phyloP scores from a whole-genome alignment of 345 rosid species.

The Aethionema arabicum region DNA sequence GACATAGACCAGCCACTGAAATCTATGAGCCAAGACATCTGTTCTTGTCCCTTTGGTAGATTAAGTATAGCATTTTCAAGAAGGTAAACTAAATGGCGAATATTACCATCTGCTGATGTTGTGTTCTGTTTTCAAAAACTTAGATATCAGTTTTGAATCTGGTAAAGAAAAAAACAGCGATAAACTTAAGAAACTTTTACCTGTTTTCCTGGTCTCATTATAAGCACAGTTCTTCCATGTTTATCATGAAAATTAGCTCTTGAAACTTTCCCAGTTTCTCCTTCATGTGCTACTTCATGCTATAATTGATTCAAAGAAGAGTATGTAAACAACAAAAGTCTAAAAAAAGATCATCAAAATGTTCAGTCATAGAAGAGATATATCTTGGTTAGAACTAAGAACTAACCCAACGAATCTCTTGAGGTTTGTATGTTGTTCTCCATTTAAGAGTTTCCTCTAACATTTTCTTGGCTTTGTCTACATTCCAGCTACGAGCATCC shows the following conservation, averaged over 20 bases:
- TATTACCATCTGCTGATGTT: constrained; percentile 61
- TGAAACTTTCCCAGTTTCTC: constrained; percentile 85
- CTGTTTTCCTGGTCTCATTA: constrained; percentile 91
- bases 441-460: constrained; percentile 78
- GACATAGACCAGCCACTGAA: constrained; percentile 82
- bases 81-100: constrained; percentile 79
- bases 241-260: constrained; percentile 79
- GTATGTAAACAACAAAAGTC: background rate
- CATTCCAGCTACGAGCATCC: constrained; percentile 84
- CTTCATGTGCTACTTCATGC: constrained; percentile 86
- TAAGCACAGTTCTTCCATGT: constrained; percentile 78
- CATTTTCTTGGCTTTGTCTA: constrained; percentile 79
- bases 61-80: constrained; percentile 82
- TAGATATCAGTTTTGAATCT: background rate
- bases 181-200: constrained; percentile 33
- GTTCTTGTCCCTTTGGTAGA: constrained; percentile 80
- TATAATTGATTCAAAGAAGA: constrained; percentile 30
- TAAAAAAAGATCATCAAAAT: background rate
- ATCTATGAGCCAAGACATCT: constrained; percentile 90
- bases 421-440: constrained; percentile 87
- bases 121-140: constrained; percentile 56
- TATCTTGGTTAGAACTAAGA: background rate
- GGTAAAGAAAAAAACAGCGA: background rate
- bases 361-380: background rate
- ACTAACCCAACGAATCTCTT: constrained; percentile 88